Base-by-base conservation (phyloP, 148 eudicot genomes). In the Rhododendron vialii region DNA sequence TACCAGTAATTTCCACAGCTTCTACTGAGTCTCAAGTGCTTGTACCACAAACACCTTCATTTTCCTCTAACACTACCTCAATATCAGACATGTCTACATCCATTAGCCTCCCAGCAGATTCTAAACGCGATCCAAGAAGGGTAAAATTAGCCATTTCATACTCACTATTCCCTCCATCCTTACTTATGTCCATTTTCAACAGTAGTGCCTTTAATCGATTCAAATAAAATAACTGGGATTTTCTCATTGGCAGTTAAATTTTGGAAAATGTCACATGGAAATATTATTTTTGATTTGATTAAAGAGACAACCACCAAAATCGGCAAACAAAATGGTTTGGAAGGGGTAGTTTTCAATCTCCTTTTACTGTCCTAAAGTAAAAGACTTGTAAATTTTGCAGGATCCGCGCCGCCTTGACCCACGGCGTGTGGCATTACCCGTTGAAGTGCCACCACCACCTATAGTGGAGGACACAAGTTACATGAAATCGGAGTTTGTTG, bases 401-500 rank as follows among this genome's bases (percentile, higher is more conserved):
- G 98, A 97, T 89, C 98, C 98, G 24, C 98, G 99, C 18, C 99
- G 99, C 75, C 87, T 93, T 89, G 99, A 95, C 89, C 96, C 99
- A 9, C 91, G 98, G 81, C 93, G 95, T 80, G 85, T 78, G 77
- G 87, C 88, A 7, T 84, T 71, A 77, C 88, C 95, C 74, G 89
- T 88, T 83, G 98, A 90, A 86, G 88, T 89, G 78, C 91, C 91
- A 84, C 86, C 90, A 22, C 84, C 48, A 65, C 88, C 91, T 83
- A 38, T 80, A 80, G 76, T 87, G 82, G 98, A 95, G 83, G 95
- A 94, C 50, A 87, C 85, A 26, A 86, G 65, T 30, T 33, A 87
- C 51, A 75, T 86, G 51, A 89, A 89, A 86, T 81, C 92, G 71
- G 92, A 89, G 83, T 57, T 85, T 82, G 93, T 90, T 88, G 84